These are phyloP conservation scores for Oenanthe sinensis DNA, from an alignment of 129 eudicot species.

Conservation along the genomic window DNA sequence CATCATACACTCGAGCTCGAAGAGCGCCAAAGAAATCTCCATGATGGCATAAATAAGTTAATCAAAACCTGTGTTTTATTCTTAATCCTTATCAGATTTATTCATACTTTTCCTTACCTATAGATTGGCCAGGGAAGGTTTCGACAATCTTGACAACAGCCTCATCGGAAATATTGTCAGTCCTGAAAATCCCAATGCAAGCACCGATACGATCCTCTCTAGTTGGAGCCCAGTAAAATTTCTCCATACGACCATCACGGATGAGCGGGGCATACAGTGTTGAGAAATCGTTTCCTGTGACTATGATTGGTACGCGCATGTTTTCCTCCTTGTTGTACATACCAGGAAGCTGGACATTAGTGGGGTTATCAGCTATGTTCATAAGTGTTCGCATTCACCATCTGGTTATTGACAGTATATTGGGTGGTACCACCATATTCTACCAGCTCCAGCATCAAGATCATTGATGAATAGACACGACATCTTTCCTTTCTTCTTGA, in stretches of 20 bases:
- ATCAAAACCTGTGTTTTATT: background rate
- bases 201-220: slow-evolving; percentile 93
- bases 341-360: slow-evolving; percentile 93
- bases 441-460: slow-evolving; percentile 94
- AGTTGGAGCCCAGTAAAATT: slow-evolving; percentile 98
- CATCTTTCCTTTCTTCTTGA: slow-evolving; percentile 55
- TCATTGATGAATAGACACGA: slow-evolving; percentile 87
- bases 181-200: slow-evolving; percentile 65
- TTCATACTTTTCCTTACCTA: slow-evolving; percentile 28
- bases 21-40: slow-evolving; percentile 95
- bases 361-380: slow-evolving; percentile 98
- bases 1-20: slow-evolving; percentile 91
- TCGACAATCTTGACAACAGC: slow-evolving; percentile 65
- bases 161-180: slow-evolving; percentile 45
- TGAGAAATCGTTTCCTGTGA: slow-evolving; percentile 96
- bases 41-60: background rate
- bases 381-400: slow-evolving; percentile 69
- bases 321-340: slow-evolving; percentile 98
- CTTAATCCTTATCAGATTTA: background rate
- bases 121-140: slow-evolving; percentile 33
- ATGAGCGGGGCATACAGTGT: slow-evolving; percentile 7
- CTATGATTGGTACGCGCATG: slow-evolving; percentile 79
- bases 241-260: slow-evolving; percentile 60
- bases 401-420: slow-evolving; percentile 5
- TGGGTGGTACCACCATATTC: slow-evolving; percentile 9